Base-by-base conservation (phyloP, 163 green algal genomes). In the Scenedesmus sp. region DNA sequence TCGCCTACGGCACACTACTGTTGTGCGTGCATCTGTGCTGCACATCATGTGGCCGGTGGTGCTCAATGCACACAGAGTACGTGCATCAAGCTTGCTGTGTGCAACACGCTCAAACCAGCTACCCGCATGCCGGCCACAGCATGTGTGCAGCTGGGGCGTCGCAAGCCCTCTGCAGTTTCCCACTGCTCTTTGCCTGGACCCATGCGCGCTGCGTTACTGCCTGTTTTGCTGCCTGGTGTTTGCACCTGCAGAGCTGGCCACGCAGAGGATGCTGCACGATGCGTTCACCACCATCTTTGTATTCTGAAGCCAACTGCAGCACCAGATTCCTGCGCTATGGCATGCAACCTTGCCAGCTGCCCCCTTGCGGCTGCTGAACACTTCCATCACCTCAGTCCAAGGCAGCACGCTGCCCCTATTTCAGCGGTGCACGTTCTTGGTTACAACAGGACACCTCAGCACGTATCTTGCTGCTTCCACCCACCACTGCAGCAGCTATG, bases 241-340 rank as follows among this genome's bases (percentile, higher is more conserved):
- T 51, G n/a, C 18, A 26, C 13, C 33, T 83, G 85, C 85, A 90
- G 85, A 84, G 26, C 78, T 90, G 35, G 72, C 49, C 18, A 90
- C 46, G 0, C 26, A 85, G 46, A 18, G 72, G 33, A 59, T 59
- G 16, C 72, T 90, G 70, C 43, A 90, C 30, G 85, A 90, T 44
- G 85, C 85, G 33, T 90, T 90, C 46, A 42, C 85, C 2, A 59
- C 72, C 33, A 85, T 90, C 35, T 49, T 89, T 18, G 24, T 83
- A 16, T 89, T 76, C 26, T 76, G 65, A 76, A 40, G 30, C 65
- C 16, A 2, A 33, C 22, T 7, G 37, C 65, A 40, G 24, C 5
- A 12, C 65, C 30, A 12, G 65, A 9, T 22, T 30, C 16, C 7
- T 76, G 65, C 7, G 7, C 30, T 30, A 0, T 40, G 30, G 26